Evolutionary conservation across 2,329 filamentous ascomycete genomes (phyloP), one percentile per base, ranked within the genome.

Genomic region (Fusarium sp.): DNA sequence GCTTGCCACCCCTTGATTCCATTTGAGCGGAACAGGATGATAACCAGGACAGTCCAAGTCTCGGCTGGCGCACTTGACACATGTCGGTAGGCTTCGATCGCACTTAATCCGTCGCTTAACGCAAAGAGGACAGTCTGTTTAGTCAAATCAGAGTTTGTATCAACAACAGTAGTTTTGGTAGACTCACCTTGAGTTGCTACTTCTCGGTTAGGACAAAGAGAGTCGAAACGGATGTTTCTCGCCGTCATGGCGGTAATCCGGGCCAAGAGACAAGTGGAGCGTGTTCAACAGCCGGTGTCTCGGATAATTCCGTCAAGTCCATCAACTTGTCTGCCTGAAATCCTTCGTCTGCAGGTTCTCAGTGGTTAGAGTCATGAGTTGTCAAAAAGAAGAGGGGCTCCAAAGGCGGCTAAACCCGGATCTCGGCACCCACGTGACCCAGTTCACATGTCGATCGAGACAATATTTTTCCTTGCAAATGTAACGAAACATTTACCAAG

Each of bases 1-100:
- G 50, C 75, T 77, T 2, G 75, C 75, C 12, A 77, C 67, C n/a
- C 75, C 73, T 40, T 76, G 73, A 30, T 71, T 38, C 75, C 75
- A 77, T 68, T 57, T 71, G 10, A 77, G 68, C 14, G 69, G 65
- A 33, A 70, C 47, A 12, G 66, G 27, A 17, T 76, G 63, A 43
- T 74, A 76, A 15, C 75, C 75, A 9, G 73, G 69, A 47, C 75
- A 77, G 6, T 37, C 17, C 3, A 74, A 45, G 25, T 65, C 65
- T 25, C 75, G 68, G 40, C 66, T 74, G 22, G 65, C 63, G 54
- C 75, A 77, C 50, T 77, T 77, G 25, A 62, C 50, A 35, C 75
- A 77, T 15, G 43, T 40, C 0, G 74, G 74, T 4, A 70, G n/a
- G n/a, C 60, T 77, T 9, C 75, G 67, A 56, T 77, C 75, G 30